These are phyloP conservation scores for Bryum argenteum DNA, from an alignment of 225 moss, liverwort and hornwort species.

Conservation along the genomic window DNA sequence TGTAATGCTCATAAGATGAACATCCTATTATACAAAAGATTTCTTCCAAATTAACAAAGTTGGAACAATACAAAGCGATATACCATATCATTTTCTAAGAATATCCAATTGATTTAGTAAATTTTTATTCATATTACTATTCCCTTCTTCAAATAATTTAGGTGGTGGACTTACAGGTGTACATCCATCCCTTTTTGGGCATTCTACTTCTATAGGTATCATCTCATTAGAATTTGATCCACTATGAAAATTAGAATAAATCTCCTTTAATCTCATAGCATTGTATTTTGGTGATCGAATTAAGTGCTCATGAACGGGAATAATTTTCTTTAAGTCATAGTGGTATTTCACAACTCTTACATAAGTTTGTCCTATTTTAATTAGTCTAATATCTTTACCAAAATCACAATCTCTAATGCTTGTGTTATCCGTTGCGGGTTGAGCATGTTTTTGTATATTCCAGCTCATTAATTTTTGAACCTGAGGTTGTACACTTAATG, in stretches of 20 bases:
- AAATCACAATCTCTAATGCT: constrained; percentile 46
- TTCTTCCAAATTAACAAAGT: no score
- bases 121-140: no score
- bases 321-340: constrained; percentile 31
- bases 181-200: no score
- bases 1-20: no score
- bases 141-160: constrained; percentile 1
- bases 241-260: constrained; percentile 22
- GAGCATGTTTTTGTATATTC: constrained; percentile 44
- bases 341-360: constrained; percentile 49
- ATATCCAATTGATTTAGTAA: no score
- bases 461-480: constrained; percentile 51
- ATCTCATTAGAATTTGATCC: neutral
- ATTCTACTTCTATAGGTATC: neutral
- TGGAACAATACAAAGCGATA: no score
- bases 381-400: constrained; percentile 35
- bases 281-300: constrained; percentile 24
- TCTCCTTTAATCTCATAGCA: constrained; percentile 28
- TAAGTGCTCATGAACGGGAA: constrained; percentile 21
- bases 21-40: no score
- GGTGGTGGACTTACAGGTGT: neutral
- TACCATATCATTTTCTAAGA: no score
- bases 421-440: constrained; percentile 44
- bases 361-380: constrained; percentile 49
- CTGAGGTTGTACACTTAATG: constrained; percentile 43